A percentile compares a stretch with the other conserved stretches of the same genome.
phyloP scores from a whole-genome alignment of 805 yeast genomes.

The Sungouiella blattae region DNA sequence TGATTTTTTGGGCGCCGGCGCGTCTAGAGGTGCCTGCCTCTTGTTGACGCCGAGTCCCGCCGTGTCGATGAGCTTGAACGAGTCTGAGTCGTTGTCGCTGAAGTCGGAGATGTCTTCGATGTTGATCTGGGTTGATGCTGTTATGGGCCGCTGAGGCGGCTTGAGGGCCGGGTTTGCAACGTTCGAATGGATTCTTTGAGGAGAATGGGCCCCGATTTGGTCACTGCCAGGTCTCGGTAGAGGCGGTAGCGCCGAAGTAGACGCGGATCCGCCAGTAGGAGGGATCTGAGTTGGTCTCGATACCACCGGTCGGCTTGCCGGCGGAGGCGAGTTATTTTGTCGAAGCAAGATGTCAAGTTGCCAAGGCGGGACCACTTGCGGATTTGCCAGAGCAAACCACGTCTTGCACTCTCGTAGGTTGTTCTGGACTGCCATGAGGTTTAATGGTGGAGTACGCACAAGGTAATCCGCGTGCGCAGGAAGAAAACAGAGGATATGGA shows the following conservation, averaged over 20 bases:
- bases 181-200: too few species aligned
- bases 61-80: conserved; percentile 11
- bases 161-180: too few species aligned
- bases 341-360: conserved; percentile 6
- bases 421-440: conserved; percentile 16
- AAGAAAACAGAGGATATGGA: too few species aligned
- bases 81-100: conserved; percentile 5
- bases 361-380: conserved; percentile 11
- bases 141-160: too few species aligned
- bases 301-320: too few species aligned
- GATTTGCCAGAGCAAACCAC: conserved; percentile 13
- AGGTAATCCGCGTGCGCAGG: too few species aligned
- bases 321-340: too few species aligned
- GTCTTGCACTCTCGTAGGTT: conserved; percentile 13
- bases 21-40: conserved; percentile 2
- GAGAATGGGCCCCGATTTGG: too few species aligned
- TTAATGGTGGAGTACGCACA: neutral
- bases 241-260: too few species aligned
- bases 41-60: conserved; percentile 5
- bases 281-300: too few species aligned
- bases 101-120: conserved; percentile 2
- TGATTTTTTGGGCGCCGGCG: conserved; percentile 1
- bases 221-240: too few species aligned
- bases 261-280: too few species aligned
- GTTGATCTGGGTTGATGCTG: neutral